Evolutionary conservation across 202 grass and related monocot species (phyloP), one percentile per base, ranked within the genome.

Genomic region (Musa balbisiana): DNA sequence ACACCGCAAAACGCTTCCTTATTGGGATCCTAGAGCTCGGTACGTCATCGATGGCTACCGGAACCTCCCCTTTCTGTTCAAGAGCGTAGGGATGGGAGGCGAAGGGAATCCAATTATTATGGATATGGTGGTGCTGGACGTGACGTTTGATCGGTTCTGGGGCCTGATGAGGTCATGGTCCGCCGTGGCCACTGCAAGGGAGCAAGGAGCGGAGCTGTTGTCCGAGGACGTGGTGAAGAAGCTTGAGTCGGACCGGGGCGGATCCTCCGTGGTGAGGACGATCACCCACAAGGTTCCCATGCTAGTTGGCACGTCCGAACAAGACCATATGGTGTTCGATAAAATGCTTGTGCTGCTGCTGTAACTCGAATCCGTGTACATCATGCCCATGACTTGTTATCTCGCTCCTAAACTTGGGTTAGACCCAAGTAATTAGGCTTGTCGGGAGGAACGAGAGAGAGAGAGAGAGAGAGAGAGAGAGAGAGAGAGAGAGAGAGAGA

Each of bases 41-140:
- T 64, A 58, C 23, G 55, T 29, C 23, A 33, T 58, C 0, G 55
- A 78, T 3, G 73, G 63, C 12, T 89, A 83, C 63, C 15, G 23
- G 73, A n/a, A 66, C 27, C 80, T 83, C 12, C 80, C 83, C 15
- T 89, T 85, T 77, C 87, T 83, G 3, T 89, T 83, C 69, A 54
- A 78, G 21, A 76, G 55, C 52, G 67, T 89, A 9, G 78, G 80
- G 20, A 20, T 77, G 9, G 72, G 82, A 27, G 64, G 49, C 16
- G 83, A 88, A 63, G 82, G 82, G 11, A 55, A 82, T 9, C 80
- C 80, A 1, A 11, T n/a, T 19, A 64, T 53, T 13, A 5, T 85
- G 13, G 80, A 84, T 52, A 73, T 84, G 79, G 79, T 82, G 65
- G 82, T 80, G 62, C 83, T 80, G 2, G 82, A 82, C 16, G 74